phyloP scores from a whole-genome alignment of 352 stramenopile genomes.

The Thalassiosira hispida region DNA sequence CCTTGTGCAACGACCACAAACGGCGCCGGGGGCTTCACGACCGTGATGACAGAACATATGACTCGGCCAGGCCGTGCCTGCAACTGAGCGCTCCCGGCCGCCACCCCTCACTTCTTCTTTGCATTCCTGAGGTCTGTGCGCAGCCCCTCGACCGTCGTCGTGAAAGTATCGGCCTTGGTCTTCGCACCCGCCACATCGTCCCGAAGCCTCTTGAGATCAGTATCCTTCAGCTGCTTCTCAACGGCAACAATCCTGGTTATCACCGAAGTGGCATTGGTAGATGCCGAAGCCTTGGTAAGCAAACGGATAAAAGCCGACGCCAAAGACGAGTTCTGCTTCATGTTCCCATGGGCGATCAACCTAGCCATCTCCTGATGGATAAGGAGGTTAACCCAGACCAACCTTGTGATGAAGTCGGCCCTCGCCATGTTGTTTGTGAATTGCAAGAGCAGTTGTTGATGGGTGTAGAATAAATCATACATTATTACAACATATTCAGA shows the following conservation, averaged over 20 bases:
- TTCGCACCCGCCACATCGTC: background rate
- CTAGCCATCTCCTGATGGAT: conserved; percentile 2
- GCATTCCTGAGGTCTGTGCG: too few relatives aligned
- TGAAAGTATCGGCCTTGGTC: background rate
- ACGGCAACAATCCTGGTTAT: background rate
- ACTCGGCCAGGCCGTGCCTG: background rate
- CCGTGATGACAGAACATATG: background rate
- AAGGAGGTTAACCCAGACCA: conserved; percentile 1
- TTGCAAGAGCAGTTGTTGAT: background rate
- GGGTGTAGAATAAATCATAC: background rate
- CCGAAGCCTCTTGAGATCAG: background rate
- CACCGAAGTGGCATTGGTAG: background rate
- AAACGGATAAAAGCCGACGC: conserved; percentile 3
- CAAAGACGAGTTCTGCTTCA: conserved; percentile 8
- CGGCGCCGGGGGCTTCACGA: background rate
- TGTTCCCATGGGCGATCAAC: background rate
- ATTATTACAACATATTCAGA: background rate
- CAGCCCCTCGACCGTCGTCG: background rate
- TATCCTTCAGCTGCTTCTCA: background rate
- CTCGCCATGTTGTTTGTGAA: background rate
- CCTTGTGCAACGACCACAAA: conserved; percentile 23
- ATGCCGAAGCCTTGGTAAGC: background rate
- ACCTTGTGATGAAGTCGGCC: background rate
- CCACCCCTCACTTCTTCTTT: background rate
- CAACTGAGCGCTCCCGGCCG: background rate